phyloP scores from a whole-genome alignment of 1,284 basidiomycete genomes.

The Gymnopus androsaceus region DNA sequence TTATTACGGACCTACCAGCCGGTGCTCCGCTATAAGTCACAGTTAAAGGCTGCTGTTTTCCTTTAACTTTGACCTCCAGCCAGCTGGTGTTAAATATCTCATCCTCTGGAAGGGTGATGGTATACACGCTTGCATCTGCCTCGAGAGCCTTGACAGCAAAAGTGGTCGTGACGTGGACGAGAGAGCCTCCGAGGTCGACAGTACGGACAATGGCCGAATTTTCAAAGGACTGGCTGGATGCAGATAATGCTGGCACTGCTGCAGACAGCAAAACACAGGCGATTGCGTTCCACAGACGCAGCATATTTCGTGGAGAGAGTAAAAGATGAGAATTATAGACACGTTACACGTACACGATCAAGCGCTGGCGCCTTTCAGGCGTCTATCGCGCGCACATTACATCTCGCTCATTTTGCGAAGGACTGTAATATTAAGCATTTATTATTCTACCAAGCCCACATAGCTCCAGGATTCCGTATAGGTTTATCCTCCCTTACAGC shows the following conservation, averaged over 20 bases:
- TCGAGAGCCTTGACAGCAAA: conserved; percentile 80
- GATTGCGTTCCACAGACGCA: conserved; percentile 43
- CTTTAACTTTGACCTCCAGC: conserved; percentile 79
- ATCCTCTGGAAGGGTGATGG: conserved; percentile 65
- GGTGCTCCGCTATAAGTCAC: conserved; percentile 53
- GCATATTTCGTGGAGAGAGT: conserved; percentile 31
- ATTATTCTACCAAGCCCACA: conserved; percentile 91
- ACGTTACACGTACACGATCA: too few relatives aligned
- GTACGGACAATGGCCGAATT: conserved; percentile 86
- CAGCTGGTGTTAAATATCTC: conserved; percentile 74
- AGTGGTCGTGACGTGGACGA: conserved; percentile 84
- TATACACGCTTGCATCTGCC: conserved; percentile 63
- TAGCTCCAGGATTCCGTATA: conserved; percentile 71
- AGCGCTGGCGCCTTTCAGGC: neutral
- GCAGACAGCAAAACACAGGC: conserved; percentile 38
- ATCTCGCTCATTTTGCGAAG: neutral
- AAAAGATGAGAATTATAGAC: neutral
- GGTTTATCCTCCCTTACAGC: conserved; percentile 78
- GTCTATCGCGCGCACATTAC: neutral
- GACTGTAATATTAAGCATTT: neutral
- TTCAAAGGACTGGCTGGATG: conserved; percentile 60
- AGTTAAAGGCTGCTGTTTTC: conserved; percentile 58
- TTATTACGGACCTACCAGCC: conserved; percentile 46
- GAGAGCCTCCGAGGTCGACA: conserved; percentile 84
- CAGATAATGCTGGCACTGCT: conserved; percentile 27